Conservation (phyloP, 2,329 filamentous ascomycete genomes). For the Colletotrichum musae region DNA sequence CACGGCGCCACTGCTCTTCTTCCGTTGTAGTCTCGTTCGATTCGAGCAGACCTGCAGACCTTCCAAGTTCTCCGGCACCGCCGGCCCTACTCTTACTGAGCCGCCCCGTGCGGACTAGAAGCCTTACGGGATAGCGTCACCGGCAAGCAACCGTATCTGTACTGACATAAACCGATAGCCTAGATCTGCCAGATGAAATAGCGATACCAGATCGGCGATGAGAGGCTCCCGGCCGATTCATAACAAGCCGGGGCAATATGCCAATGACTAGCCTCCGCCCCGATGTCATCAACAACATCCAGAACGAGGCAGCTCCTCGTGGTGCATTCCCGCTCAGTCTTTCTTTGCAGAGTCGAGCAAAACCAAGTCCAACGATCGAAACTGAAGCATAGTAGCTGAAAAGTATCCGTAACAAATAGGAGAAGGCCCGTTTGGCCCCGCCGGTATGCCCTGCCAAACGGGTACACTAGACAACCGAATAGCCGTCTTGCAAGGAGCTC, state of each 20-base stretch:
- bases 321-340: no score
- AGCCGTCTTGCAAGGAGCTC: background rate
- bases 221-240: constrained; percentile 11
- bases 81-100: constrained; percentile 2
- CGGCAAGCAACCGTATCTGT: background rate
- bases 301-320: no score
- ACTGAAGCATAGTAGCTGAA: no score
- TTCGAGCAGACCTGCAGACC: constrained; percentile 1
- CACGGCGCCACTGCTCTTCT: no score
- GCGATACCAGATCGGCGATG: constrained; percentile 31
- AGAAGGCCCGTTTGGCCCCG: constrained; percentile 9
- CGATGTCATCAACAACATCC: constrained; percentile 11
- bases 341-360: no score
- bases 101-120: background rate
- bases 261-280: constrained; percentile 9
- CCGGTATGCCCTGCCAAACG: background rate
- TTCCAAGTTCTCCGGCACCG: background rate
- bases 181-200: background rate
- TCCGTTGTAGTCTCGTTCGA: background rate
- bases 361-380: no score
- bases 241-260: constrained; percentile 10
- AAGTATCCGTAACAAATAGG: no score
- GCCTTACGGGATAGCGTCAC: background rate
- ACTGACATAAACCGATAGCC: constrained; percentile 3
- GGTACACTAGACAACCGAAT: constrained; percentile 15